Evolutionary conservation across 1,139 yeast genomes (phyloP).

Genomic region (Candida glucosophila): DNA sequence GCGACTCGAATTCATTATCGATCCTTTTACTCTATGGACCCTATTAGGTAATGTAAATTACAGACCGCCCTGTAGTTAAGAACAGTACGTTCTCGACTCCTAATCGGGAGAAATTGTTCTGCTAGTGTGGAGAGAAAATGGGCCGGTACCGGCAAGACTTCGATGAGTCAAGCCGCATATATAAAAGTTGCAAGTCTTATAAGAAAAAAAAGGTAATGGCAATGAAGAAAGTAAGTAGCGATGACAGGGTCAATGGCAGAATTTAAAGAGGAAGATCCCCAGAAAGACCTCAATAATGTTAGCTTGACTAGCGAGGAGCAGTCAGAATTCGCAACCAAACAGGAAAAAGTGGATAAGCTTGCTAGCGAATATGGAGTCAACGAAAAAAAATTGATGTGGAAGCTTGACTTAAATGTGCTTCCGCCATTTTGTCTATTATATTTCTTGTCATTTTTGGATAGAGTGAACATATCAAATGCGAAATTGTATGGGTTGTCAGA

Average conservation of each 20-base stretch:
- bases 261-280: no score
- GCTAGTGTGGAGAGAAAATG: no score
- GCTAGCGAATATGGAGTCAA: constrained; percentile 27
- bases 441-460: constrained; percentile 60
- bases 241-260: no score
- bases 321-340: constrained; percentile 4
- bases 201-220: no score
- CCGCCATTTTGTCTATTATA: constrained; percentile 66
- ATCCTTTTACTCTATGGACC: constrained; percentile 20
- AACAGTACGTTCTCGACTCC: background rate
- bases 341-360: constrained; percentile 17
- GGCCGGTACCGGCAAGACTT: constrained; percentile 1
- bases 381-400: constrained; percentile 47
- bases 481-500: constrained; percentile 53
- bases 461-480: constrained; percentile 72
- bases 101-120: no score
- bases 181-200: no score
- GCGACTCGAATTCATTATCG: no score
- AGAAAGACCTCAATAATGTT: no score
- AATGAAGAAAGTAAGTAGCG: no score
- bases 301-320: background rate
- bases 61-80: constrained; percentile 4
- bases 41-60: constrained; percentile 27
- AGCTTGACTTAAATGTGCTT: constrained; percentile 55
- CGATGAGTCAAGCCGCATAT: background rate